Percentiles rank a stretch among this genome's conserved stretches.
Conservation (phyloP, 1,284 basidiomycete genomes). For the Cryptococcus neoformans region DNA sequence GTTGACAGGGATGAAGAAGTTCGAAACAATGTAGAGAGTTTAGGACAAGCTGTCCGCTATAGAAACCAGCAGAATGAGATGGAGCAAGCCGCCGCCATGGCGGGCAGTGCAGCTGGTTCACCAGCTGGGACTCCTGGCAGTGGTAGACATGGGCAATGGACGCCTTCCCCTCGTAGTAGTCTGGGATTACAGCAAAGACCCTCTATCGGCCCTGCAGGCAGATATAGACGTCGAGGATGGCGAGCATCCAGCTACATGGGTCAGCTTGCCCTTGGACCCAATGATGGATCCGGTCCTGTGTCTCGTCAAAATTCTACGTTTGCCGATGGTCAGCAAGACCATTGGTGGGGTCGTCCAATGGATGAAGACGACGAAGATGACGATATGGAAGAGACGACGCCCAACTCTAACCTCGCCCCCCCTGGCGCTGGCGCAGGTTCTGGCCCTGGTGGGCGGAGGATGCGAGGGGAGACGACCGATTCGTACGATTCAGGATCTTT, state of each 20-base stretch:
- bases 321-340: constrained; percentile 1
- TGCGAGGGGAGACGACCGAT: constrained; percentile 6
- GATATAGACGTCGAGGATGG: constrained; percentile 30
- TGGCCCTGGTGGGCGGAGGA: constrained; percentile 1
- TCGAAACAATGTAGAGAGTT: constrained; percentile 31
- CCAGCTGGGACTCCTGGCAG: neutral
- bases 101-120: constrained; percentile 1
- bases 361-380: constrained; percentile 32
- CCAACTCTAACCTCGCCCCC: no score
- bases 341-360: constrained; percentile 14
- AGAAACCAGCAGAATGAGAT: constrained; percentile 16
- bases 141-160: neutral
- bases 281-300: neutral
- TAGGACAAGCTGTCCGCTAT: constrained; percentile 37
- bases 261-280: constrained; percentile 1
- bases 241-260: constrained; percentile 19
- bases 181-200: constrained; percentile 23
- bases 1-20: constrained; percentile 33
- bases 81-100: neutral
- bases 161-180: neutral
- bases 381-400: constrained; percentile 17
- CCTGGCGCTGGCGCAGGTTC: no score
- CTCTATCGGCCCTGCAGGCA: constrained; percentile 24
- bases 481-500: neutral
- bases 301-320: constrained; percentile 22